A percentile compares a stretch with the other conserved stretches of the same genome.
Evolutionary conservation across 1,284 basidiomycete genomes (phyloP).

Genomic region (Cutaneotrichosporon arboriforme): DNA sequence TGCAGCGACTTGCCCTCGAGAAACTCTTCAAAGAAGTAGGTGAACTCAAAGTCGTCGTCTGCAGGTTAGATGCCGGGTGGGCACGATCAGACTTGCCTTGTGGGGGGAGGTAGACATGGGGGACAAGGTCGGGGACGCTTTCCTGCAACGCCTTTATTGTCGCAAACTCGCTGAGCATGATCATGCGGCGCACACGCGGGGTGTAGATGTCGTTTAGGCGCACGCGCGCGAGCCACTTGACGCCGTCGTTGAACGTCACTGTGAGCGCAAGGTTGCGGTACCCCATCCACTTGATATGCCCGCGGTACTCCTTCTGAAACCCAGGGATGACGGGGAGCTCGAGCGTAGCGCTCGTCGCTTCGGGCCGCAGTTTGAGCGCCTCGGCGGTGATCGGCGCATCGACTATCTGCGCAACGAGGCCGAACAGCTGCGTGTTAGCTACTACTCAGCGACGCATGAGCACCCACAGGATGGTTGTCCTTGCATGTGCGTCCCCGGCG

Average conservation of each 20-base stretch:
- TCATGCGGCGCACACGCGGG: not conserved
- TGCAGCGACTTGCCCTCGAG: constrained; percentile 6
- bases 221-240: constrained; percentile 2
- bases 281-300: constrained; percentile 5
- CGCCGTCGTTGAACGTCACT: constrained; percentile 2
- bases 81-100: not conserved
- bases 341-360: not conserved
- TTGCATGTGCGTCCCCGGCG: not conserved
- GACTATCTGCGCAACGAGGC: not conserved
- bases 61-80: not conserved
- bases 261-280: constrained; percentile 5
- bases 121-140: not conserved
- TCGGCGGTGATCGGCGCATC: not conserved
- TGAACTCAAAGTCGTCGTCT: not conserved
- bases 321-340: not conserved
- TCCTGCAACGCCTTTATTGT: not conserved
- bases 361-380: not conserved
- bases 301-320: constrained; percentile 2
- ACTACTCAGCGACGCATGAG: not conserved
- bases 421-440: not conserved
- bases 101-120: not conserved
- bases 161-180: constrained; percentile 6
- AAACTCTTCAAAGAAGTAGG: constrained; percentile 2
- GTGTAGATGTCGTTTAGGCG: constrained; percentile 2
- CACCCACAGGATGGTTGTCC: constrained; percentile 1